Percentiles rank a stretch among this genome's conserved stretches.
Conservation (phyloP, 441 rosid species). For the Gossypium schwendimanii region DNA sequence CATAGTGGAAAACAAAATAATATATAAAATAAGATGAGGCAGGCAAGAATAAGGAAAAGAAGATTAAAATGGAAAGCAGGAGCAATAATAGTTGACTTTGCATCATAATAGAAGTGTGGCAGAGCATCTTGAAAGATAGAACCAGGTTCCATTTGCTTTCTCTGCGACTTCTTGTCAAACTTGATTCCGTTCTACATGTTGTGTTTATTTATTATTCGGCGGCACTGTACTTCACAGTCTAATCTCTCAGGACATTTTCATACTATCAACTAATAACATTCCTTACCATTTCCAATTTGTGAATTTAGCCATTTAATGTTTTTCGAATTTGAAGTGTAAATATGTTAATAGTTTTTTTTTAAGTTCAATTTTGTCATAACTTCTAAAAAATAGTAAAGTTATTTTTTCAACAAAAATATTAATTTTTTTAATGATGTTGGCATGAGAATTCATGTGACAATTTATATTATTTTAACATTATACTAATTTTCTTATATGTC, state of each 20-base stretch:
- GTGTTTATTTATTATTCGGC: conserved; percentile 15
- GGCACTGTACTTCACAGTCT: neutral
- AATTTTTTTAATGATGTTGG: no score
- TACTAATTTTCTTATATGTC: no score
- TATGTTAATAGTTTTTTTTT: no score
- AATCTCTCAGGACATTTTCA: neutral
- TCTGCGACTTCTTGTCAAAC: conserved; percentile 10
- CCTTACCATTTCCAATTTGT: neutral
- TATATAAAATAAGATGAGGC: neutral
- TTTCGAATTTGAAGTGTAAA: no score
- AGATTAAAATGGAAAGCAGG: neutral
- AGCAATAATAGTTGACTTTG: conserved; percentile 23
- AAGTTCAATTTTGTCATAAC: no score
- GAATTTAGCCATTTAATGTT: no score
- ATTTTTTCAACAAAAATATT: no score
- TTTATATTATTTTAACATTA: no score
- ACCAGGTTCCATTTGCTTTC: conserved; percentile 33
- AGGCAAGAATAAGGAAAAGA: neutral
- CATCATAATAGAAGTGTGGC: neutral
- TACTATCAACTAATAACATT: neutral
- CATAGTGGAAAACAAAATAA: neutral
- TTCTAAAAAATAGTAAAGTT: no score
- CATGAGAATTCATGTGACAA: no score
- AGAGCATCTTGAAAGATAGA: conserved; percentile 17
- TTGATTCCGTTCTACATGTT: conserved; percentile 20